Conservation (phyloP, 805 yeast genomes). For the Pichia kluyveri region DNA sequence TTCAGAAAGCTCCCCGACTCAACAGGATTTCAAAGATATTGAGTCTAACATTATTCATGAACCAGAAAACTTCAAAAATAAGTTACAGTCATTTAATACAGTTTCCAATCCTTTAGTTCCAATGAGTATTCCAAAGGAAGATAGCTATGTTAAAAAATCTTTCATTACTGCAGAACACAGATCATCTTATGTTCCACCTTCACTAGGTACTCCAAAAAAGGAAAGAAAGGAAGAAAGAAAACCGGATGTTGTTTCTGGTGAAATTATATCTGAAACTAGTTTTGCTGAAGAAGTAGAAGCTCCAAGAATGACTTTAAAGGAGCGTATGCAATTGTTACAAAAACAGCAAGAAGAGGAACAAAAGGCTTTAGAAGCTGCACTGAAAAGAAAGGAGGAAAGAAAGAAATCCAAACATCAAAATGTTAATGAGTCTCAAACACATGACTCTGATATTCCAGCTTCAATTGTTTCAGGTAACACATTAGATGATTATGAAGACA, state of each 20-base stretch:
- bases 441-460: background rate
- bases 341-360: constrained; percentile 75
- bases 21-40: background rate
- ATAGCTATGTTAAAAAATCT: constrained; percentile 44
- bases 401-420: constrained; percentile 14
- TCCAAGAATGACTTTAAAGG: constrained; percentile 77
- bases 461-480: background rate
- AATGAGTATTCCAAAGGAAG: constrained; percentile 18
- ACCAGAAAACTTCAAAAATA: constrained; percentile 30
- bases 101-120: constrained; percentile 33
- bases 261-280: constrained; percentile 17
- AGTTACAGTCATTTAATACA: constrained; percentile 42
- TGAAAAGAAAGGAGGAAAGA: constrained; percentile 44
- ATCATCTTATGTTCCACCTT: constrained; percentile 49
- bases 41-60: constrained; percentile 7
- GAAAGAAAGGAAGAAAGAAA: constrained; percentile 11
- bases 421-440: background rate
- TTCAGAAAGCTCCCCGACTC: background rate
- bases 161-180: constrained; percentile 47
- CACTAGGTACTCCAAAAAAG: constrained; percentile 11
- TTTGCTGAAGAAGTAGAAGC: constrained; percentile 39
- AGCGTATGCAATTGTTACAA: constrained; percentile 77
- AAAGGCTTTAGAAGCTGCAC: constrained; percentile 52
- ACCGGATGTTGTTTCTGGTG: constrained; percentile 15
- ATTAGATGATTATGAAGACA: background rate